Conservation (phyloP, 495 filamentous ascomycete species). For the Hyaloscypha variabilis region DNA sequence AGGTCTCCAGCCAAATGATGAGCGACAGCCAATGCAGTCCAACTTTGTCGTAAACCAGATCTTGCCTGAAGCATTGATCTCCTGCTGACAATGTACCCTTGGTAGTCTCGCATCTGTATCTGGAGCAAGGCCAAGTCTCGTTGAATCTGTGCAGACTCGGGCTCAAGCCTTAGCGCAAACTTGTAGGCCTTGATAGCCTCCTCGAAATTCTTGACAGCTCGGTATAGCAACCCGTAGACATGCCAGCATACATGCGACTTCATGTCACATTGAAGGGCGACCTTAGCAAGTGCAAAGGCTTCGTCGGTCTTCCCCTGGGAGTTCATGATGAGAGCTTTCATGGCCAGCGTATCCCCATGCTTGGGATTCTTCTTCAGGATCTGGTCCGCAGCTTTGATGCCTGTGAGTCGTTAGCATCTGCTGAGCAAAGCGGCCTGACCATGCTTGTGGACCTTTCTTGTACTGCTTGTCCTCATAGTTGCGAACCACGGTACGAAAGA, state of each 20-base stretch:
- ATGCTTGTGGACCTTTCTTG: slow-evolving; percentile 76
- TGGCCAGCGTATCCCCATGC: slow-evolving; percentile 97
- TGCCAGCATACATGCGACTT: slow-evolving; percentile 99
- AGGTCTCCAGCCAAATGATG: slow-evolving; percentile 87
- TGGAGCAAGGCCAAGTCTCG: slow-evolving; percentile 91
- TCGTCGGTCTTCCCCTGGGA: slow-evolving; percentile 87
- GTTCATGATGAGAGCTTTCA: slow-evolving; percentile 98
- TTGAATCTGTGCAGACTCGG: slow-evolving; percentile 91
- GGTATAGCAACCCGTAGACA: slow-evolving; percentile 95
- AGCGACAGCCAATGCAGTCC: slow-evolving; percentile 93
- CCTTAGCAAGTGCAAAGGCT: slow-evolving; percentile 89
- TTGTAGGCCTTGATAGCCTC: slow-evolving; percentile 99
- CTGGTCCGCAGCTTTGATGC: slow-evolving; percentile 90
- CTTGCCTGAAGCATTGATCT: slow-evolving; percentile 80
- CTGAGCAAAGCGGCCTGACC: slow-evolving; percentile 11
- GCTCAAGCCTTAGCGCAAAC: slow-evolving; percentile 88
- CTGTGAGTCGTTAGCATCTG: slow-evolving; percentile 41
- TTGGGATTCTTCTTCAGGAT: slow-evolving; percentile 91
- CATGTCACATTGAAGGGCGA: slow-evolving; percentile 91
- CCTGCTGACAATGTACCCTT: slow-evolving; percentile 88
- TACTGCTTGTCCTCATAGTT: slow-evolving; percentile 98
- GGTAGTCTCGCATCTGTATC: slow-evolving; percentile 95
- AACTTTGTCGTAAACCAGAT: slow-evolving; percentile 82
- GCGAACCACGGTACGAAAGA: slow-evolving; percentile 93
- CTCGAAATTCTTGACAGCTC: slow-evolving; percentile 93